Conservation (phyloP, 345 rosid genomes). For the Hibiscus mutabilis region DNA sequence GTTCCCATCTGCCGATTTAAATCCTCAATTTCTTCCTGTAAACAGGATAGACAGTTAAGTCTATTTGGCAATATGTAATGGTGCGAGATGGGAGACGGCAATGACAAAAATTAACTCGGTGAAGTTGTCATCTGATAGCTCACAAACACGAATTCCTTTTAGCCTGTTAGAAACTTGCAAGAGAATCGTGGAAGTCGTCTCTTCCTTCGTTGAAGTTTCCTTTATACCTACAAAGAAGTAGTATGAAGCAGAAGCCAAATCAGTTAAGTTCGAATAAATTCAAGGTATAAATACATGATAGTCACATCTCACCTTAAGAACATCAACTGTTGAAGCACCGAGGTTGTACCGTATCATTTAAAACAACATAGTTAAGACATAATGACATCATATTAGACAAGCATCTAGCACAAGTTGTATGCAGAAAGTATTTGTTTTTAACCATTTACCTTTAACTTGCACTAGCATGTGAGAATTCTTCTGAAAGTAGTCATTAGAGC, state of each 20-base stretch:
- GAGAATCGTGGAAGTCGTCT: constrained; percentile 20
- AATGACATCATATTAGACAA: too few relatives aligned
- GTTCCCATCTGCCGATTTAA: constrained; percentile 30
- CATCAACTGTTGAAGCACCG: neutral
- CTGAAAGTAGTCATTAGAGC: constrained; percentile 34
- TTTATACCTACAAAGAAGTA: constrained; percentile 28
- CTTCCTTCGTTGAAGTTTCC: constrained; percentile 16
- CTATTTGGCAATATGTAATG: neutral
- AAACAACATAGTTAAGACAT: too few relatives aligned
- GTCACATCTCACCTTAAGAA: neutral
- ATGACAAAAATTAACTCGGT: constrained; percentile 30
- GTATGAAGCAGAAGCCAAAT: constrained; percentile 3
- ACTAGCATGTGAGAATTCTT: constrained; percentile 41
- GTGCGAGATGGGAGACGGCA: neutral
- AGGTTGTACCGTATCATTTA: too few relatives aligned
- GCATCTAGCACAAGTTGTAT: neutral
- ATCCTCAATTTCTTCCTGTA: constrained; percentile 55
- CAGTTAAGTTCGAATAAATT: neutral
- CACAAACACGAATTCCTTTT: constrained; percentile 28
- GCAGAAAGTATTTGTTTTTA: neutral
- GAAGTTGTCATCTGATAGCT: constrained; percentile 41
- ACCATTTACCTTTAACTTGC: constrained; percentile 44
- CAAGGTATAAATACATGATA: neutral
- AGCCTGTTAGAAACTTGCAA: constrained; percentile 31
- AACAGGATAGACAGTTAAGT: constrained; percentile 8